phyloP scores from a whole-genome alignment of 768 basidiomycete genomes.

The Rossbeevera mucosa region DNA sequence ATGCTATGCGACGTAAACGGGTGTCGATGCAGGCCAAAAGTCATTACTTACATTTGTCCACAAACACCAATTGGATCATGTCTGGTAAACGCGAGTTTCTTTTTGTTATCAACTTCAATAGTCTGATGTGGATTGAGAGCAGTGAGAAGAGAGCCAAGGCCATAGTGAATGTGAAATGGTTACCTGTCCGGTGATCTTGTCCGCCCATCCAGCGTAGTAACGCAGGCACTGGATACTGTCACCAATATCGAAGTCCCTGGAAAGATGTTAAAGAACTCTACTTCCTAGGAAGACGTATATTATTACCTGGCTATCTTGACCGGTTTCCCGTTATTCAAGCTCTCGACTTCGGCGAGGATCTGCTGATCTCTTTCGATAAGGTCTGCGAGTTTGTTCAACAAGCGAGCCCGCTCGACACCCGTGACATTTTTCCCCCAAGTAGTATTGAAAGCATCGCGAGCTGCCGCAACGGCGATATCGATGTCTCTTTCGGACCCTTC shows the following conservation, averaged over 20 bases:
- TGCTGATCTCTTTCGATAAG: conserved; percentile 83
- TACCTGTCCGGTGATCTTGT: conserved; percentile 88
- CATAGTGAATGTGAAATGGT: conserved; percentile 5
- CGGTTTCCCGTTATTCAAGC: conserved; percentile 92
- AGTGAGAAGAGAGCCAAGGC: conserved; percentile 1
- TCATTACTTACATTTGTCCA: conserved; percentile 70
- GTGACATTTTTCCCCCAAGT: conserved; percentile 88
- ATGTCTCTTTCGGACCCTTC: conserved; percentile 71
- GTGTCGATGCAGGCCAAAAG: conserved; percentile 7
- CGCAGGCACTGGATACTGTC: conserved; percentile 74
- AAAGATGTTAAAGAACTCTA: not conserved
- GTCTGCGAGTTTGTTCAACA: conserved; percentile 84
- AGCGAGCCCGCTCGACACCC: conserved; percentile 74
- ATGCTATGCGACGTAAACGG: conserved; percentile 44
- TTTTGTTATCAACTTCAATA: conserved; percentile 75
- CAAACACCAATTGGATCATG: conserved; percentile 94
- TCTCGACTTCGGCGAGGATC: conserved; percentile 78
- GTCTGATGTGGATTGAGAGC: conserved; percentile 38
- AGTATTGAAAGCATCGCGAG: conserved; percentile 75
- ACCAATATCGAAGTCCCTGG: conserved; percentile 75
- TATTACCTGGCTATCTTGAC: conserved; percentile 50
- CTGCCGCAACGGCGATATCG: conserved; percentile 78
- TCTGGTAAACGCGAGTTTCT: conserved; percentile 79
- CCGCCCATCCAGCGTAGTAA: conserved; percentile 95
- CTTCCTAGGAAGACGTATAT: conserved; percentile 33